A percentile compares a stretch with the other conserved stretches of the same genome.
Conservation (phyloP, 2,329 filamentous ascomycete genomes). For the Trichoderma breve region DNA sequence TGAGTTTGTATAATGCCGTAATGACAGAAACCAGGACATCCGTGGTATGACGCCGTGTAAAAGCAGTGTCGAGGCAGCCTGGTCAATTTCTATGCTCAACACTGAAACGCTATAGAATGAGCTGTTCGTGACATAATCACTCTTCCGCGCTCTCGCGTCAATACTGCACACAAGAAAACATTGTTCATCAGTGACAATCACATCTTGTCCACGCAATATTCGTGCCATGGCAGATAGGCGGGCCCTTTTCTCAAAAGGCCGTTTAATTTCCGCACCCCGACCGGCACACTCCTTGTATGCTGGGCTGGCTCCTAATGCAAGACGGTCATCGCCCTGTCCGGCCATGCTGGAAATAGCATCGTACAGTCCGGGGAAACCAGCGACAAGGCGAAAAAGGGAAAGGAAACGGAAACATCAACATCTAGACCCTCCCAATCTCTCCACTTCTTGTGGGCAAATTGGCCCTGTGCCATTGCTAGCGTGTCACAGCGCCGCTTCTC, state of each 20-base stretch:
- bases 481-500: neutral
- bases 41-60: neutral
- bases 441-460: neutral
- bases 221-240: neutral
- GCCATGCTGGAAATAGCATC: neutral
- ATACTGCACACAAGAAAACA: neutral
- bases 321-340: neutral
- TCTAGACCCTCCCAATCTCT: neutral
- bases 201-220: neutral
- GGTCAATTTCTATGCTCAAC: neutral
- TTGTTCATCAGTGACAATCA: neutral
- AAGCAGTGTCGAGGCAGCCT: neutral
- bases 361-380: conserved; percentile 8
- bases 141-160: neutral
- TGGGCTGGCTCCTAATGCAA: neutral
- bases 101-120: neutral
- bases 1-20: neutral
- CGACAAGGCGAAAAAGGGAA: neutral
- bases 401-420: neutral
- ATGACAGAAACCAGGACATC: neutral
- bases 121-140: neutral
- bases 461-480: neutral
- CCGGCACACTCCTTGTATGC: neutral
- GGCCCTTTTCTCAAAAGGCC: neutral
- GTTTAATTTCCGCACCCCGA: conserved; percentile 7